Base-by-base conservation (phyloP, 2,329 filamentous ascomycete species). In the Tolypocladium amazonense region DNA sequence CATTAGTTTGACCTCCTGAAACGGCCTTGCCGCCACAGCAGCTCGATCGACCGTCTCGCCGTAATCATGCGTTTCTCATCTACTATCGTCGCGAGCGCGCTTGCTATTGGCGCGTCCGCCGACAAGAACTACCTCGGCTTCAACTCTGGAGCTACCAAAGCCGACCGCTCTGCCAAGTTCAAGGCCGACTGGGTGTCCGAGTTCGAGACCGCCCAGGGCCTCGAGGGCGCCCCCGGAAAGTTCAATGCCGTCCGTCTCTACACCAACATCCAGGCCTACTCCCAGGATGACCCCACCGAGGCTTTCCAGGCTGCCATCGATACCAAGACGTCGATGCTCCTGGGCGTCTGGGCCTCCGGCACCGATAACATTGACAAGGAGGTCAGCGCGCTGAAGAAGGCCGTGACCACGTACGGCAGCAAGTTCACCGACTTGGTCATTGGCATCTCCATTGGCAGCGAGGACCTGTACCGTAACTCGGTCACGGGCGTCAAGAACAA, bases 231-330 rank as follows among this genome's bases (percentile, higher is more conserved):
- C 33, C 81, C 82, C 12, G 81, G 81, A 61, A 74, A 73, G 64
- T 86, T 85, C 76, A 82, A 79, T 67, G 76, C 81, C 60, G 79
- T 85, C 65, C 82, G 85, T 58, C 77, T 88, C 38, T 88, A 89
- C 79, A 89, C 87, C 70, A 86, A 83, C 77, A 83, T 87, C 70
- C 81, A 84, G 72, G 80, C 80, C 68, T 77, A 83, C 73, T 77
- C 87, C 69, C 81, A 89, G 77, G 81, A 83, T 66, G 88, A 93
- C 73, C 92, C 91, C 58, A 79, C 96, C 69, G 78, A 90, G 77
- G 92, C 92, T 50, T 84, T 93, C 75, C 89, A 90, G 75, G 86
- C 86, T 41, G 86, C 86, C 66, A 77, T 87, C 54, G 75, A 78
- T 61, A 85, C 83, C 62, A 77, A 84, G 52, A 85, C 82, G 23